A percentile compares a stretch with the other conserved stretches of the same genome.
Conservation (phyloP, 176 grass and related monocot species). For the Triticum timopheevii region DNA sequence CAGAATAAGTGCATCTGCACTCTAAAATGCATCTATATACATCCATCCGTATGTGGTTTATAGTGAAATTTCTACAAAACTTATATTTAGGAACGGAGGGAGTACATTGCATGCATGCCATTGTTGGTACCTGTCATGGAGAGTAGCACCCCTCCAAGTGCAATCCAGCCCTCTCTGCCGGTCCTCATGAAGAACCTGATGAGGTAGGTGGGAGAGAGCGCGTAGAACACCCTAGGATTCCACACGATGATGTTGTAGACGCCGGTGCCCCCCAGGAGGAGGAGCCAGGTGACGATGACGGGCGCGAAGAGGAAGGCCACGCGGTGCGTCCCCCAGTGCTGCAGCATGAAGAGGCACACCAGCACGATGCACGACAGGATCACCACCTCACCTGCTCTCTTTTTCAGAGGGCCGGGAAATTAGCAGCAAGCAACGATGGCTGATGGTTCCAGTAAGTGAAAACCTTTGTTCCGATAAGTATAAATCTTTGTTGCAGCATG, state of each 20-base stretch:
- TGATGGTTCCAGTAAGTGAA: background rate
- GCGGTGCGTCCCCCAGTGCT: constrained; percentile 59
- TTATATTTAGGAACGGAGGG: too few relatives aligned
- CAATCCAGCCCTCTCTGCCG: constrained; percentile 57
- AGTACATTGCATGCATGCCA: too few relatives aligned
- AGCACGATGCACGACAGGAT: constrained; percentile 61
- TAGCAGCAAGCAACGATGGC: background rate
- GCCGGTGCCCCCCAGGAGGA: constrained; percentile 42
- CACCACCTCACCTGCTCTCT: constrained; percentile 41
- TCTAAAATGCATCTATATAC: too few relatives aligned
- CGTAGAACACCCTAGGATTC: constrained; percentile 55
- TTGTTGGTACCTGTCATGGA: constrained; percentile 49
- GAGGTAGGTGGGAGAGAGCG: constrained; percentile 54
- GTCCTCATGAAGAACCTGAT: constrained; percentile 61
- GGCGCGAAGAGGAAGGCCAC: constrained; percentile 67
- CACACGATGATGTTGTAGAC: constrained; percentile 64
- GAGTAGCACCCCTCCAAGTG: constrained; percentile 69
- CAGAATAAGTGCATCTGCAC: too few relatives aligned
- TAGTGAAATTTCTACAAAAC: too few relatives aligned
- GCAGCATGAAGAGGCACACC: constrained; percentile 62
- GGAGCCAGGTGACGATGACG: constrained; percentile 58
- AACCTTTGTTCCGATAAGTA: too few relatives aligned
- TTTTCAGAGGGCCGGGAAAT: background rate
- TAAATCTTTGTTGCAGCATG: background rate
- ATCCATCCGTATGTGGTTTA: too few relatives aligned